Conservation (phyloP, 805 yeast species). For the Komagataella kurtzmanii region DNA sequence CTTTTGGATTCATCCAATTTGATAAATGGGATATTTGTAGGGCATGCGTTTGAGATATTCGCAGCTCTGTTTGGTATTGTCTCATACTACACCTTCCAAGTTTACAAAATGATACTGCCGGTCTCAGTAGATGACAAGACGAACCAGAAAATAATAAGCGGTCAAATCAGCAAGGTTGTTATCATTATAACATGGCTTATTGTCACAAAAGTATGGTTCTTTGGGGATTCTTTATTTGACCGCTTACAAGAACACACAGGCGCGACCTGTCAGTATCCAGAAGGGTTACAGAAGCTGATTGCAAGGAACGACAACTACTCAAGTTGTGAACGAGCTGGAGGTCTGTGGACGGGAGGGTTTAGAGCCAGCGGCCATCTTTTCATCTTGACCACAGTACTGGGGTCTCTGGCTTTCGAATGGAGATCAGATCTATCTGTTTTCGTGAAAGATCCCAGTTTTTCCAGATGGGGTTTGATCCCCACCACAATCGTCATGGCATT, state of each 20-base stretch:
- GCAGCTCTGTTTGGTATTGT: slow-evolving; percentile 3
- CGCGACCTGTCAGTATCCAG: slow-evolving; percentile 20
- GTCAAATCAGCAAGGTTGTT: slow-evolving; percentile 10
- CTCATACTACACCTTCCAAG: slow-evolving; percentile 3
- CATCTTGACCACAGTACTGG: slow-evolving; percentile 19
- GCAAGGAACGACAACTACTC: slow-evolving; percentile 4
- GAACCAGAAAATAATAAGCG: neutral
- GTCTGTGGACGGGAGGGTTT: slow-evolving; percentile 23
- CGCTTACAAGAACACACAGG: slow-evolving; percentile 21
- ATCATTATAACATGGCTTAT: slow-evolving; percentile 10
- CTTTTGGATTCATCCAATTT: slow-evolving; percentile 1
- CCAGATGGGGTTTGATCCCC: neutral
- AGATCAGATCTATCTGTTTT: neutral
- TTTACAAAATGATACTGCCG: neutral
- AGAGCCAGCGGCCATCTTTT: slow-evolving; percentile 30
- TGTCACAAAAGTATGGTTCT: slow-evolving; percentile 16
- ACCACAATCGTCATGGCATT: neutral
- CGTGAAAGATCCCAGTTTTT: neutral
- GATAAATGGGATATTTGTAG: slow-evolving; percentile 15
- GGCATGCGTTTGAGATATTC: slow-evolving; percentile 15
- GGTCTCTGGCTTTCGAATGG: slow-evolving; percentile 14
- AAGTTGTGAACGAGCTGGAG: slow-evolving; percentile 7
- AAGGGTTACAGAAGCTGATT: slow-evolving; percentile 8
- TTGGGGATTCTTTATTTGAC: slow-evolving; percentile 19
- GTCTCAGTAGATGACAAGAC: neutral